These are phyloP conservation scores for Lichtheimia hyalospora DNA, from an alignment of 371 early-diverging fungal species.

Conservation along the genomic window DNA sequence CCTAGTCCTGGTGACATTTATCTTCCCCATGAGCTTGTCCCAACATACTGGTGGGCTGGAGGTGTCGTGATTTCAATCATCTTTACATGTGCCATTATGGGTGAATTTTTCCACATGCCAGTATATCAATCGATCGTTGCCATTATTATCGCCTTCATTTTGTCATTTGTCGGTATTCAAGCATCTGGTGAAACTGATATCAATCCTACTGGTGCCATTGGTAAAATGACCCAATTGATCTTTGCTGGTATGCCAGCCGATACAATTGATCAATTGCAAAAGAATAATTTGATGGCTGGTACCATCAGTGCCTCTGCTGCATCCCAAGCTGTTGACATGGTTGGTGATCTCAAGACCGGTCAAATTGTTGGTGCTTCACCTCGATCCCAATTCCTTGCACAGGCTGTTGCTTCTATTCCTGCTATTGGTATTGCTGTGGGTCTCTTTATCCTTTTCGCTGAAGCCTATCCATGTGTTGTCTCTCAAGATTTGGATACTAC, in stretches of 20 bases:
- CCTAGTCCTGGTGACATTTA: constrained; percentile 34
- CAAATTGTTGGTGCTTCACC: constrained; percentile 61
- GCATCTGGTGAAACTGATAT: constrained; percentile 70
- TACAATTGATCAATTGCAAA: constrained; percentile 32
- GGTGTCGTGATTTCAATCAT: constrained; percentile 62
- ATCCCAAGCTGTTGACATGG: constrained; percentile 65
- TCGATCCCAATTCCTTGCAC: constrained; percentile 62
- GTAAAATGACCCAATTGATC: constrained; percentile 61
- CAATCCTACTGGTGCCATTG: constrained; percentile 61
- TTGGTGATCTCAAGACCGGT: constrained; percentile 65
- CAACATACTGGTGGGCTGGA: constrained; percentile 58
- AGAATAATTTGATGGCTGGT: constrained; percentile 61
- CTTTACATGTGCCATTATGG: constrained; percentile 61
- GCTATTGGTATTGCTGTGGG: constrained; percentile 56
- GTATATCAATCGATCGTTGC: constrained; percentile 57
- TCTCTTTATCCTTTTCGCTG: constrained; percentile 59
- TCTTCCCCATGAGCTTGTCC: constrained; percentile 44
- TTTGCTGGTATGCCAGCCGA: constrained; percentile 55
- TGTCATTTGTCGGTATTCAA: constrained; percentile 72
- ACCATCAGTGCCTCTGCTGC: constrained; percentile 59
- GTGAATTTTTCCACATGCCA: constrained; percentile 56
- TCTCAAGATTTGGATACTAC: constrained; percentile 15
- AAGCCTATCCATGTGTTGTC: constrained; percentile 62
- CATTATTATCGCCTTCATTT: constrained; percentile 61
- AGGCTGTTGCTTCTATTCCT: constrained; percentile 59